Evolutionary conservation across 768 basidiomycete species (phyloP).

Genomic region (Boletus patriciae): DNA sequence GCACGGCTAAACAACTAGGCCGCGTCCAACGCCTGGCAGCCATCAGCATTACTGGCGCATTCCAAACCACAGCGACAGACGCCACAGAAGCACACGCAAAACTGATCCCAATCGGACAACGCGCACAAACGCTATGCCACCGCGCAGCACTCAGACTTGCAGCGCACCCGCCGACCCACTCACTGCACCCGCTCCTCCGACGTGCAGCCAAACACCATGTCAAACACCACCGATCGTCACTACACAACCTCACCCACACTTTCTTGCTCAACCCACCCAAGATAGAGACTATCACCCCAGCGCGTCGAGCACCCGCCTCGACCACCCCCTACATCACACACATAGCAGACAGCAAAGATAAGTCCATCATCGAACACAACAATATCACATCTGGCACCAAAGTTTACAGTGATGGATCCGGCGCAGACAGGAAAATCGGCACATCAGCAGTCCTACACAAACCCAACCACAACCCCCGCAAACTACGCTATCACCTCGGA

Average conservation of each 20-base stretch:
- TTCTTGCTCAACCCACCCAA: background rate
- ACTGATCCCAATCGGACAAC: background rate
- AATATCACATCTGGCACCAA: no score
- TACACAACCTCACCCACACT: background rate
- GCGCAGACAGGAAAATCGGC: background rate
- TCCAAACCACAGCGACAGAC: background rate
- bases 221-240: background rate
- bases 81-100: background rate
- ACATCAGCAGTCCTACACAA: background rate
- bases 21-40: background rate
- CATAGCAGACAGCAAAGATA: background rate
- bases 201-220: background rate
- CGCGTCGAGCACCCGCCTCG: no score
- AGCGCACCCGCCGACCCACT: background rate
- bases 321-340: background rate
- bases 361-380: no score
- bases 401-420: no score
- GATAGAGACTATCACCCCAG: background rate
- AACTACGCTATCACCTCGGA: background rate
- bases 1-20: accelerated
- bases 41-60: background rate
- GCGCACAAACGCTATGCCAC: background rate
- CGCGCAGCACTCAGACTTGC: background rate
- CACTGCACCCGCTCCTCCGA: background rate
- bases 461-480: no score